Evolutionary conservation across 495 filamentous ascomycete genomes (phyloP).

Genomic region (Cercophora samala): DNA sequence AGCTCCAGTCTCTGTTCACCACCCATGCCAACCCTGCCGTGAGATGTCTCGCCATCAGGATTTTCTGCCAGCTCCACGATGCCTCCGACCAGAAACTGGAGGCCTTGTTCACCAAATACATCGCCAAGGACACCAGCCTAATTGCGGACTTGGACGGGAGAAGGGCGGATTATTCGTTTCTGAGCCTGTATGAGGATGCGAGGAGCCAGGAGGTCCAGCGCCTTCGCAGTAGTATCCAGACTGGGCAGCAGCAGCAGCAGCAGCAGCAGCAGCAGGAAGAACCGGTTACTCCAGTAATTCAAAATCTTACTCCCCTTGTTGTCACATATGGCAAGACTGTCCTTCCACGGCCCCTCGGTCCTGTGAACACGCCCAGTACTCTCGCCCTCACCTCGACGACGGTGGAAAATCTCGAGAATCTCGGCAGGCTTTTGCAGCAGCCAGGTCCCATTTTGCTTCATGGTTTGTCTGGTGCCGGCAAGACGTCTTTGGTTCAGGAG

Average conservation of each 20-base stretch:
- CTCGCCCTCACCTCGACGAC: constrained; percentile 74
- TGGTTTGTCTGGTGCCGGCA: constrained; percentile 83
- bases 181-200: constrained; percentile 74
- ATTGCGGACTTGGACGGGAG: constrained; percentile 71
- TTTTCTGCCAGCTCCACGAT: constrained; percentile 72
- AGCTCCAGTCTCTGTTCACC: constrained; percentile 63
- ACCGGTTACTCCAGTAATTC: constrained; percentile 17
- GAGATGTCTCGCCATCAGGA: constrained; percentile 75
- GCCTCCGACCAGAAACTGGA: constrained; percentile 77
- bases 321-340: constrained; percentile 57
- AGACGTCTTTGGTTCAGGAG: constrained; percentile 82
- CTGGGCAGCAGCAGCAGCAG: constrained; percentile 1
- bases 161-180: constrained; percentile 76
- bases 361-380: constrained; percentile 46
- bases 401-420: constrained; percentile 59
- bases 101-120: constrained; percentile 61
- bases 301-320: constrained; percentile 42
- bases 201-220: constrained; percentile 42
- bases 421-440: constrained; percentile 62
- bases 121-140: constrained; percentile 56
- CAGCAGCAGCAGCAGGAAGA: constrained; percentile 8
- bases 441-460: constrained; percentile 72
- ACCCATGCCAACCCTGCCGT: constrained; percentile 55
- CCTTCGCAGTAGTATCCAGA: constrained; percentile 39
- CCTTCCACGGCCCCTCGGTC: constrained; percentile 60